These are phyloP conservation scores for Petasospora rhodanensis DNA, from an alignment of 1,139 yeast genomes.

Conservation along the genomic window DNA sequence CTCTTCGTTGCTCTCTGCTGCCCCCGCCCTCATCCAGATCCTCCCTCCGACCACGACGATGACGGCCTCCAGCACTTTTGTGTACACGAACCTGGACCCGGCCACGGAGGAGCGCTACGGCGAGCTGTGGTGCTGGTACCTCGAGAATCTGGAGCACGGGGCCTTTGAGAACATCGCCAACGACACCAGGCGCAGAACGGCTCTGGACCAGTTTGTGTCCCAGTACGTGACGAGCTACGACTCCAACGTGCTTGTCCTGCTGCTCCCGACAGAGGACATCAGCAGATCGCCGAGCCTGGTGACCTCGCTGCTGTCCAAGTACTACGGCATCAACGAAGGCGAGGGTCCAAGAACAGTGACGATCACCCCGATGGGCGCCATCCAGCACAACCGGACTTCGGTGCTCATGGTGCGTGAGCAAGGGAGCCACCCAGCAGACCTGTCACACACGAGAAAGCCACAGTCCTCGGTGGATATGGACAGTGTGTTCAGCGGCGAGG, in stretches of 20 bases:
- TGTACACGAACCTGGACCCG: conserved; percentile 14
- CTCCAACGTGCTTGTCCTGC: conserved; percentile 13
- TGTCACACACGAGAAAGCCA: no score
- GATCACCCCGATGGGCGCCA: conserved; percentile 16
- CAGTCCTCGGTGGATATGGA: conserved; percentile 12
- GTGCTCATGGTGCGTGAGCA: conserved; percentile 12
- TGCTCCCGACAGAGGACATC: conserved; percentile 14
- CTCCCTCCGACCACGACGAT: no score
- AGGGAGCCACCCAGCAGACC: no score
- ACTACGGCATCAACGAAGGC: conserved; percentile 9
- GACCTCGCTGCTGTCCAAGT: conserved; percentile 11
- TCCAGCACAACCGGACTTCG: conserved; percentile 11
- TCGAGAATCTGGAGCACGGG: conserved; percentile 13
- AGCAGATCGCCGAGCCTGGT: conserved; percentile 13
- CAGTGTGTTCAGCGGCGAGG: conserved; percentile 13
- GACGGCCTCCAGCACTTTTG: no score
- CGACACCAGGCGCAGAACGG: conserved; percentile 11
- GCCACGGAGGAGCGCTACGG: conserved; percentile 12
- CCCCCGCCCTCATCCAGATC: no score
- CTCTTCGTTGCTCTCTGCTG: no score
- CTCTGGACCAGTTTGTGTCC: conserved; percentile 15
- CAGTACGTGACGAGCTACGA: conserved; percentile 14
- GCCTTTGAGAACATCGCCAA: conserved; percentile 15
- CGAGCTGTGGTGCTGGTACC: conserved; percentile 19
- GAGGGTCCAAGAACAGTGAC: conserved; percentile 7